phyloP scores from a whole-genome alignment of 345 rosid species.

The Linum tenue region DNA sequence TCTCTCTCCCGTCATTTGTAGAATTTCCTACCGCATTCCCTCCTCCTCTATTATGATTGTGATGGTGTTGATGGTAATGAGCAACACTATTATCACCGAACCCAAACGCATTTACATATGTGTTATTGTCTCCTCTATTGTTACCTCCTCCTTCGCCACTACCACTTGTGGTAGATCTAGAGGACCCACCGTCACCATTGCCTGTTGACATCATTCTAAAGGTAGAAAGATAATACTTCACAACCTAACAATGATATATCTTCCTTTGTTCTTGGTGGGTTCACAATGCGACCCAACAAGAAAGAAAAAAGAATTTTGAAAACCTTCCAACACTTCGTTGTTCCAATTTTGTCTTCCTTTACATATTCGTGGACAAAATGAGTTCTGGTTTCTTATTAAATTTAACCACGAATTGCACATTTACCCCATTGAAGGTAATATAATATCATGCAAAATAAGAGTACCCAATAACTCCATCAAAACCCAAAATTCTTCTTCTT shows the following conservation, averaged over 20 bases:
- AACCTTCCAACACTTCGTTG: not conserved
- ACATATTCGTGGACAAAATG: not conserved
- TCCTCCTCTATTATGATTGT: not conserved
- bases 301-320: not conserved
- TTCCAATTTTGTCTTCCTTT: too few relatives aligned
- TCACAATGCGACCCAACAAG: not conserved
- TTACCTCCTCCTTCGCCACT: not conserved
- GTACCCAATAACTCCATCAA: not conserved
- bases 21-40: not conserved
- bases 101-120: not conserved
- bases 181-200: not conserved
- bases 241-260: too few relatives aligned
- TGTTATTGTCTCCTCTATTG: not conserved
- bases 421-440: not conserved
- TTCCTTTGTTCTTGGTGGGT: not conserved
- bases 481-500: not conserved
- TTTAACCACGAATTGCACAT: not conserved
- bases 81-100: too few relatives aligned
- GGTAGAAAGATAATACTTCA: too few relatives aligned
- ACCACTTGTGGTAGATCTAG: not conserved
- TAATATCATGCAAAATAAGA: too few relatives aligned
- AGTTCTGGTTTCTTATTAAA: too few relatives aligned
- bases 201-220: not conserved
- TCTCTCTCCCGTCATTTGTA: not conserved
- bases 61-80: too few relatives aligned